Evolutionary conservation across 1,284 basidiomycete genomes (phyloP).

Genomic region (Ustilago tritici): DNA sequence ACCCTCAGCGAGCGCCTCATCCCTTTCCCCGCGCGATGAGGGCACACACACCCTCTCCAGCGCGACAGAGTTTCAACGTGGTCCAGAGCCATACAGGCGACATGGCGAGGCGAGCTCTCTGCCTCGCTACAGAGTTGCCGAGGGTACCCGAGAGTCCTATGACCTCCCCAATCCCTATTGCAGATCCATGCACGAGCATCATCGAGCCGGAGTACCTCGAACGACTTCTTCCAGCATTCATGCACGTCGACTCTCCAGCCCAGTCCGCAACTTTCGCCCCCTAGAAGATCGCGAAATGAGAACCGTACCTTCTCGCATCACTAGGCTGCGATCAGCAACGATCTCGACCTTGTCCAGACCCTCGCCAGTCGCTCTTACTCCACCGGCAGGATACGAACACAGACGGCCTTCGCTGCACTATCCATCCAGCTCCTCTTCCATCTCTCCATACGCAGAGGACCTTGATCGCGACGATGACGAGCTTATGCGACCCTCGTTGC

Average conservation of each 20-base stretch:
- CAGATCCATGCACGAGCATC: neutral
- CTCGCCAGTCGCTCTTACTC: neutral
- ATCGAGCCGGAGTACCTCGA: neutral
- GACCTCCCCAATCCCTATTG: neutral
- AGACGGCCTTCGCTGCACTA: neutral
- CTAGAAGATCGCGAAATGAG: neutral
- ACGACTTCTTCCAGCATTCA: neutral
- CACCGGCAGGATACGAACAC: neutral
- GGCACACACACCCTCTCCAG: constrained; percentile 4
- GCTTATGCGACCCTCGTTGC: constrained; percentile 7
- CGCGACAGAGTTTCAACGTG: constrained; percentile 1
- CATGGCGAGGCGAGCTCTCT: neutral
- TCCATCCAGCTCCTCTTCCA: constrained; percentile 1
- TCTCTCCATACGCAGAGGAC: neutral
- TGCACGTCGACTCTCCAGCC: constrained; percentile 17
- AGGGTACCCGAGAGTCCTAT: neutral
- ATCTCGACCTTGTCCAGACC: constrained; percentile 16
- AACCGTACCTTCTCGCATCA: neutral
- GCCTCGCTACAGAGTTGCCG: constrained; percentile 5
- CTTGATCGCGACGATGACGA: neutral
- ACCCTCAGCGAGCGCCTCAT: constrained; percentile 14
- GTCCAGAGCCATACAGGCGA: neutral
- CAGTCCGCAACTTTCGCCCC: neutral
- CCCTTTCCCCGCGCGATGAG: constrained; percentile 11
- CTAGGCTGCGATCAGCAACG: constrained; percentile 28